Evolutionary conservation across 192 early-diverging fungal species (phyloP), one percentile per base, ranked within the genome.

Genomic region (Spizellomyces punctatus): DNA sequence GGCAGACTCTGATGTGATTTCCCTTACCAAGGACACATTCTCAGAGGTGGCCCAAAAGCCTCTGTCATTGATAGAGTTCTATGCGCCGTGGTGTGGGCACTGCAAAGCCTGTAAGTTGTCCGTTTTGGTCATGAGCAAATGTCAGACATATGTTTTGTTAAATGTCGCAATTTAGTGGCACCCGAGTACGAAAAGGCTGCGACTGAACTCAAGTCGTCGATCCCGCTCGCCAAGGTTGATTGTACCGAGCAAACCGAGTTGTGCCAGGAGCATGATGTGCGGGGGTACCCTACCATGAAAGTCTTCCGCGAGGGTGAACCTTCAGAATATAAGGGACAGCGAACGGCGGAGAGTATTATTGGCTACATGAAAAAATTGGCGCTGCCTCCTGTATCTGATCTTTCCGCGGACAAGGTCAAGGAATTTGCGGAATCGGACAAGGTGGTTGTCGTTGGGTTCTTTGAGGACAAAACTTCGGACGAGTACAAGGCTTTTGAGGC

Each of bases 81-180:
- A 89, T 79, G 95, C 96, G 45, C 96, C 95, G 44, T 98, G 94
- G 96, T 99, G 96, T 81, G 94, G 95, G 63, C 93, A 99, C 88
- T 99, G 96, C 84, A 94, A 98, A 86, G 83, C 59, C 36, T 41
- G 66, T 68, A 57, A 68, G 66, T 68, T n/a, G 7, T 22, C 17
- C n/a, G 46, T 22, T 63, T 22, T 27, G 16, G 59, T 10, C 63
- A 46, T 52, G 47, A 58, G 64, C 46, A 12, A 44, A n/a, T n/a
- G 71, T 8, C 10, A 19, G 46, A 19, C 14, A 77, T n/a, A 36
- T 8, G 12, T 16, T 10, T 10, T 56, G 16, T 16, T 55, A 6
- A 58, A 10, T 45, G 44, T 56, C 55, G 21, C 45, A 44, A 62
- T 19, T n/a, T 54, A 54, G 50, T 87, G 82, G 95, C 95, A 22